phyloP scores from a whole-genome alignment of 2,329 filamentous ascomycete species.

The Sclerotinia trifoliorum region DNA sequence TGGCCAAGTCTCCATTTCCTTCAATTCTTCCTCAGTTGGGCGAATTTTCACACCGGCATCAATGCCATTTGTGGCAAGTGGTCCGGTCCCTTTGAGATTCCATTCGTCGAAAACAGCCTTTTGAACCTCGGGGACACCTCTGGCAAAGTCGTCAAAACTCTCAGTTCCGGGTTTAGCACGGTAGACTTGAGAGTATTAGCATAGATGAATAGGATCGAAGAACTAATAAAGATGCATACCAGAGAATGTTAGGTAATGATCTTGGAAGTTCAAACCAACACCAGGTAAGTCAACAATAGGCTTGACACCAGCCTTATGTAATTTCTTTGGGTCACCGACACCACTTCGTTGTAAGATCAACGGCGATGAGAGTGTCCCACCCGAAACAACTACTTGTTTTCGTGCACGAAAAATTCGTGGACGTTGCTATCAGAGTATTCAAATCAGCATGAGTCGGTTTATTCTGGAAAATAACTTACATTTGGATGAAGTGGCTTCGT shows the following conservation, averaged over 20 bases:
- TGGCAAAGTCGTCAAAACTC: constrained; percentile 76
- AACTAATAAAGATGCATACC: constrained; percentile 23
- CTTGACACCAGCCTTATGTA: constrained; percentile 49
- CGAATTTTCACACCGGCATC: constrained; percentile 57
- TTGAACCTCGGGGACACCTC: constrained; percentile 70
- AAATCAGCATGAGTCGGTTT: constrained; percentile 29
- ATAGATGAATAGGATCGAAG: neutral
- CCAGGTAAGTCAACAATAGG: constrained; percentile 50
- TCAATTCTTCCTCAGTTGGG: constrained; percentile 55
- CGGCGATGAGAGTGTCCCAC: constrained; percentile 41
- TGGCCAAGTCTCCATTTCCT: constrained; percentile 59
- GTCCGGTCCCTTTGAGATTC: constrained; percentile 74
- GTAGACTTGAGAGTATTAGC: constrained; percentile 23
- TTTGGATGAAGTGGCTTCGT: constrained; percentile 65
- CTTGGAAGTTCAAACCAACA: constrained; percentile 55
- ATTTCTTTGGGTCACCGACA: constrained; percentile 51
- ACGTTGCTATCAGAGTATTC: constrained; percentile 35
- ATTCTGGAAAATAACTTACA: constrained; percentile 33
- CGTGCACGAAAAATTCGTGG: constrained; percentile 39
- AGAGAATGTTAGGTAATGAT: constrained; percentile 55
- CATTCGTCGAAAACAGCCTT: constrained; percentile 73
- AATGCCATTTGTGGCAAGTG: constrained; percentile 36
- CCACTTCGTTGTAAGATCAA: constrained; percentile 61
- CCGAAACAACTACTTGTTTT: constrained; percentile 49
- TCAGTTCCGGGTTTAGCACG: constrained; percentile 53